These are phyloP conservation scores for Miamiensis avidus DNA, from an alignment of 169 alveolate genomes.

Conservation along the genomic window DNA sequence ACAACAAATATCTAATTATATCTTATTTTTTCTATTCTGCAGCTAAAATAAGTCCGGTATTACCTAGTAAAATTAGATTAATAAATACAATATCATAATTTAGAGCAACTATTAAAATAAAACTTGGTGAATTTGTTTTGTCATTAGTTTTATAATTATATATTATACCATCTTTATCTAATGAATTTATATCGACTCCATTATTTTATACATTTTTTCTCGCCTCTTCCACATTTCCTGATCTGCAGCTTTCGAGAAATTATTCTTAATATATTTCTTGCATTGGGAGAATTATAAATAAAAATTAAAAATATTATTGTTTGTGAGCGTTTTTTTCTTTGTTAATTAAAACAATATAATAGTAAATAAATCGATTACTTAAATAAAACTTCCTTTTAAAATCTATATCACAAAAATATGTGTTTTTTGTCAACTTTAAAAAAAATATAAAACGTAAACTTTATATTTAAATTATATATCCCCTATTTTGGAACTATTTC, in stretches of 20 bases:
- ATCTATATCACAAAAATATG: too few species aligned
- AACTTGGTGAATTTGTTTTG: neutral
- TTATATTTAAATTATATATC: too few species aligned
- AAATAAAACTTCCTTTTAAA: too few species aligned
- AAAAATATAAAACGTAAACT: too few species aligned
- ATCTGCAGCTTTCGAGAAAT: neutral
- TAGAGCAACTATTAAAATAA: neutral
- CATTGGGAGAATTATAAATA: too few species aligned
- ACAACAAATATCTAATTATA: constrained; percentile 44
- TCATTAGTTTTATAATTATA: neutral
- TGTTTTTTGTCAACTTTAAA: too few species aligned
- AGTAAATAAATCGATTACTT: too few species aligned
- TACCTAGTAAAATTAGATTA: constrained; percentile 12
- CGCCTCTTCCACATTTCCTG: constrained; percentile 18
- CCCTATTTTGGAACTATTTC: too few species aligned
- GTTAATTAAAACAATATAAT: too few species aligned
- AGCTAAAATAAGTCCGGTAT: constrained; percentile 52
- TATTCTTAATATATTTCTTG: neutral
- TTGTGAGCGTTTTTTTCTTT: too few species aligned
- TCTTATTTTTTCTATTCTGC: constrained; percentile 37
- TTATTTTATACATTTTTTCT: neutral
- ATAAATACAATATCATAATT: neutral
- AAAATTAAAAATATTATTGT: too few species aligned
- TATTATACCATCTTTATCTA: constrained; percentile 36
- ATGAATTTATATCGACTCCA: constrained; percentile 24